phyloP scores from a whole-genome alignment of 805 yeast species.

The Ogataea nonfermentans region DNA sequence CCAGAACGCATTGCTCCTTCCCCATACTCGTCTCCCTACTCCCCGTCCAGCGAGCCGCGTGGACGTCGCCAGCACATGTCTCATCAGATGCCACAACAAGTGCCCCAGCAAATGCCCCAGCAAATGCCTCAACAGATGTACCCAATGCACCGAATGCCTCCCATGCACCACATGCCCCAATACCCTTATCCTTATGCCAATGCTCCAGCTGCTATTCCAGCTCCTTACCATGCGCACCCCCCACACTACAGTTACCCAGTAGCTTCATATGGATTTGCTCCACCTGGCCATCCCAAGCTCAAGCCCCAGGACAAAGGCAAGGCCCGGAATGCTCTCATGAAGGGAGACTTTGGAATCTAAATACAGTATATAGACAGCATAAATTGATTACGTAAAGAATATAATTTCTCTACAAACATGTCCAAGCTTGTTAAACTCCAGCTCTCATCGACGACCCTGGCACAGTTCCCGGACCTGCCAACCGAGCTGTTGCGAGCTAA shows the following conservation, averaged over 20 bases:
- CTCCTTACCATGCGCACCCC: slow-evolving; percentile 17
- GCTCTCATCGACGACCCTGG: slow-evolving; percentile 12
- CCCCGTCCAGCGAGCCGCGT: slow-evolving; percentile 13
- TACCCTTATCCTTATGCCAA: slow-evolving; percentile 4
- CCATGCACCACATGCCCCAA: slow-evolving; percentile 4
- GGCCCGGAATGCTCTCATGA: slow-evolving; percentile 61
- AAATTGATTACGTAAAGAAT: slow-evolving; percentile 2
- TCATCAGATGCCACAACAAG: not conserved
- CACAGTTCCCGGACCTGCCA: slow-evolving; percentile 14
- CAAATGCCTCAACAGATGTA: not conserved
- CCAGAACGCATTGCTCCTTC: slow-evolving; percentile 7
- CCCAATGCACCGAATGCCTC: not conserved
- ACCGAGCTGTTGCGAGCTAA: slow-evolving; percentile 8
- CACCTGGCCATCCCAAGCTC: slow-evolving; percentile 29
- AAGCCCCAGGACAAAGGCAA: slow-evolving; percentile 47
- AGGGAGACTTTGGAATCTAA: slow-evolving; percentile 67
- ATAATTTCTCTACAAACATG: slow-evolving; percentile 5
- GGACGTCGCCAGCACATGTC: slow-evolving; percentile 6
- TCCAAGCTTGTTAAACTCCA: slow-evolving; percentile 17
- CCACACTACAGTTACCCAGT: not conserved
- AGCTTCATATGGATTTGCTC: slow-evolving; percentile 1
- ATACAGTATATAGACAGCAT: not conserved
- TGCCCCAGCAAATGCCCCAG: not conserved
- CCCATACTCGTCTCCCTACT: slow-evolving; percentile 6
- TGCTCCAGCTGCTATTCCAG: slow-evolving; percentile 32